phyloP scores from a whole-genome alignment of 768 basidiomycete genomes.

The Tylopilus cervinicoccineus region DNA sequence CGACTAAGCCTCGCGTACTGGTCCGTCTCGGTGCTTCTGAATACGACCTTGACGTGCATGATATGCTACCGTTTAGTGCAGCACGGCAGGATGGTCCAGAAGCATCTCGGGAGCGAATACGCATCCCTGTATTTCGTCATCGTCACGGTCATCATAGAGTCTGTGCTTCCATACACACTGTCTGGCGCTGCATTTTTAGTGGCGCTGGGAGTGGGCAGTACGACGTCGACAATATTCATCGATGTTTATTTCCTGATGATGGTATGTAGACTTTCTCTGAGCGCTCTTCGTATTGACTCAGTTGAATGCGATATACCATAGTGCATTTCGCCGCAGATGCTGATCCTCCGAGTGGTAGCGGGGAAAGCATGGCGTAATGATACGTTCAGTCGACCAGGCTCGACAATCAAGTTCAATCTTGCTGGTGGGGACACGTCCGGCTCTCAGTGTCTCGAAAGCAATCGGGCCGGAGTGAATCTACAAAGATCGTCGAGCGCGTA shows the following conservation, averaged over 20 bases:
- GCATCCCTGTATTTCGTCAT: conserved; percentile 10
- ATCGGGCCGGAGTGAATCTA: background rate
- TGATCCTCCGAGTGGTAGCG: conserved; percentile 19
- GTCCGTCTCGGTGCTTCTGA: background rate
- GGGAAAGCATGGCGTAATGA: conserved; percentile 11
- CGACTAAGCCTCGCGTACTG: conserved; percentile 11
- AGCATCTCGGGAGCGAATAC: conserved; percentile 3
- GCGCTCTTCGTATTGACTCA: too few relatives aligned
- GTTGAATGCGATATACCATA: background rate
- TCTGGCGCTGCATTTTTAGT: conserved; percentile 2
- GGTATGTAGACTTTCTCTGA: too few relatives aligned
- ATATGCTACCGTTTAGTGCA: conserved; percentile 16
- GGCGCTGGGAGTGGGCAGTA: conserved; percentile 12
- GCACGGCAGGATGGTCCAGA: conserved; percentile 3
- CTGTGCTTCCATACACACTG: conserved; percentile 9
- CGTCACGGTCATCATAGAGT: conserved; percentile 7
- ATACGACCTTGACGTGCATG: background rate
- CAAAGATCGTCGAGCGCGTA: background rate
- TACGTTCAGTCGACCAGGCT: background rate
- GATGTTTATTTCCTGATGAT: conserved; percentile 15
- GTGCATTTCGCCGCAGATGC: conserved; percentile 22
- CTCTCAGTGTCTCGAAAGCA: background rate
- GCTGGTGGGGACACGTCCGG: background rate
- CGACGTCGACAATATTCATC: conserved; percentile 5
- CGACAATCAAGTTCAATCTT: background rate